Evolutionary conservation across 352 stramenopile species (phyloP).

Genomic region (Phytophthora sansomeana): DNA sequence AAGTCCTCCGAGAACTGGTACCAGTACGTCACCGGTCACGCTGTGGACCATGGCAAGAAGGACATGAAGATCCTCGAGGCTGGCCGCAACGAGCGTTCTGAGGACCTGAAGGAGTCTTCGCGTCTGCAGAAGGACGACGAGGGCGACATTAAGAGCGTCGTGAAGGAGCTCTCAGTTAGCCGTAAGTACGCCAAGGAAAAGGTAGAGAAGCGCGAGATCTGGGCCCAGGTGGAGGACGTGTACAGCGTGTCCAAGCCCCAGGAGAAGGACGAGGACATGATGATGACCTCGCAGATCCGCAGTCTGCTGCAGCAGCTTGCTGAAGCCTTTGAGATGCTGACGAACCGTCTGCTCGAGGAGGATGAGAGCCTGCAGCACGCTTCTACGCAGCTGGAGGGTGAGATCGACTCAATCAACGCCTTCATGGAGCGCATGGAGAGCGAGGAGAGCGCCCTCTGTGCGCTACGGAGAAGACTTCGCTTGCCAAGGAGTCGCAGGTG

Average conservation of each 20-base stretch:
- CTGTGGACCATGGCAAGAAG: conserved; percentile 82
- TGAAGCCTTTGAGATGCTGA: conserved; percentile 90
- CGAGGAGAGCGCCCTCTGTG: conserved; percentile 85
- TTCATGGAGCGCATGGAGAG: conserved; percentile 93
- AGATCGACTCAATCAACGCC: conserved; percentile 89
- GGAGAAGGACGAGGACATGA: conserved; percentile 93
- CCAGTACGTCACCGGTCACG: conserved; percentile 86
- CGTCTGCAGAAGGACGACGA: conserved; percentile 89
- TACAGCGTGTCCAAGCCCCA: conserved; percentile 84
- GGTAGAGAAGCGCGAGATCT: conserved; percentile 86
- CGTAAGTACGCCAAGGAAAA: conserved; percentile 77
- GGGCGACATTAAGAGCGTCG: conserved; percentile 73
- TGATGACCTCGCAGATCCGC: conserved; percentile 92
- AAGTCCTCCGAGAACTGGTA: conserved; percentile 92
- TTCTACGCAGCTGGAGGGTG: conserved; percentile 80
- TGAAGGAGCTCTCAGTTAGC: conserved; percentile 70
- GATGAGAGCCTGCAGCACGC: conserved; percentile 88
- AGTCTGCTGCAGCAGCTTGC: conserved; percentile 86
- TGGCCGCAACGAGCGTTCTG: conserved; percentile 65
- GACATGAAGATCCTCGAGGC: conserved; percentile 83
- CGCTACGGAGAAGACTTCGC: conserved; percentile 86
- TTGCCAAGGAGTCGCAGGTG: conserved; percentile 86
- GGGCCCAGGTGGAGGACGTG: conserved; percentile 86
- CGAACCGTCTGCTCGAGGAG: conserved; percentile 86
- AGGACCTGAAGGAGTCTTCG: conserved; percentile 83